A percentile compares a stretch with the other conserved stretches of the same genome.
phyloP scores from a whole-genome alignment of 169 alveolate genomes.

The Plasmodium vinckei region DNA sequence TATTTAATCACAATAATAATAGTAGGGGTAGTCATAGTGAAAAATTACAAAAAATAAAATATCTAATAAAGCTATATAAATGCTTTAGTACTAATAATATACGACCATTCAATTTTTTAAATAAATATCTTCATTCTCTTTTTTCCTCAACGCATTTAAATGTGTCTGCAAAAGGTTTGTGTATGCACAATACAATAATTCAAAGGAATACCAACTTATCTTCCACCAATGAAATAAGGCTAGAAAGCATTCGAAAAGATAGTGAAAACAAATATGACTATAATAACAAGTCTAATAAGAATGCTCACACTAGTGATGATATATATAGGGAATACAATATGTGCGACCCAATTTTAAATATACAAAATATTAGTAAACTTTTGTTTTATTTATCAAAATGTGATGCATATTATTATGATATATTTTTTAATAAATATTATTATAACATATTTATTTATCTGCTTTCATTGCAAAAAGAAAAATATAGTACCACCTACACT shows the following conservation, averaged over 20 bases:
- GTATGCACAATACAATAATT: not conserved
- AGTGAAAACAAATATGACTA: not conserved
- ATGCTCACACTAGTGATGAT: too few relatives aligned
- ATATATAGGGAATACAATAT: too few relatives aligned
- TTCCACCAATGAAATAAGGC: not conserved
- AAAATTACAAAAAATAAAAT: not conserved
- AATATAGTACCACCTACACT: not conserved
- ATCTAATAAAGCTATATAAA: conserved; percentile 41
- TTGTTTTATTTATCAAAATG: conserved; percentile 54
- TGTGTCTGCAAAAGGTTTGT: not conserved
- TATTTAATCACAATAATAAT: conserved; percentile 5
- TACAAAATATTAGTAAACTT: conserved; percentile 8
- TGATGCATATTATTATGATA: conserved; percentile 49
- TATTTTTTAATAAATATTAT: conserved; percentile 28
- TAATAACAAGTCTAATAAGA: too few relatives aligned
- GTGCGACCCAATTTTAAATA: not conserved
- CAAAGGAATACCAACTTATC: not conserved
- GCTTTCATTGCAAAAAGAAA: conserved; percentile 3
- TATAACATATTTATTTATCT: conserved; percentile 9
- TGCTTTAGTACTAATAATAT: conserved; percentile 48
- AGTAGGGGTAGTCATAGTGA: not conserved
- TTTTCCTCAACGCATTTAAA: not conserved
- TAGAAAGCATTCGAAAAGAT: not conserved
- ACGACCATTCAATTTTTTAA: conserved; percentile 47
- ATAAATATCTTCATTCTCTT: conserved; percentile 14